Evolutionary conservation across 805 yeast genomes (phyloP).

Genomic region (Kluyveromyces nonfermentans): DNA sequence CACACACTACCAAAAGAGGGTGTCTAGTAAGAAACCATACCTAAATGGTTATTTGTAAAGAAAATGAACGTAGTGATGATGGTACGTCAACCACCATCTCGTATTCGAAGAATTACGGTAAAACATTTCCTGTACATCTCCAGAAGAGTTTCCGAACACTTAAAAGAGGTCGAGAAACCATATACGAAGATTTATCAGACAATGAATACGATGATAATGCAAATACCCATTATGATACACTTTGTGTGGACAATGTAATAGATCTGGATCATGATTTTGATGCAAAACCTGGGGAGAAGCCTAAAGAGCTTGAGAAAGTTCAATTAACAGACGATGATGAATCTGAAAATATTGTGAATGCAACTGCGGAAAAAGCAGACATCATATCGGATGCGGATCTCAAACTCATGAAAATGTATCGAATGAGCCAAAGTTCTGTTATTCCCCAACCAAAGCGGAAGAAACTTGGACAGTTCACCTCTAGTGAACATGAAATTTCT

Average conservation of each 20-base stretch:
- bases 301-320: not conserved
- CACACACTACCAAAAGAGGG: not conserved
- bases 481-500: constrained; percentile 10
- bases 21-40: not conserved
- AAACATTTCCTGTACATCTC: not conserved
- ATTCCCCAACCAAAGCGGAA: not conserved
- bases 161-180: not conserved
- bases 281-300: not conserved
- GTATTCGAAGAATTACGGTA: not conserved
- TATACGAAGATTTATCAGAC: not conserved
- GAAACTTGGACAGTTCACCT: constrained; percentile 4
- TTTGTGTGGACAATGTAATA: not conserved
- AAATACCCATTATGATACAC: not conserved
- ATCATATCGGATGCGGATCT: not conserved
- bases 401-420: not conserved
- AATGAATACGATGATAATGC: not conserved
- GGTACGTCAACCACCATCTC: not conserved
- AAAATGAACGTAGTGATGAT: not conserved
- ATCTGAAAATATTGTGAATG: not conserved
- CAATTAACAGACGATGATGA: not conserved
- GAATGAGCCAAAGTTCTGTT: not conserved
- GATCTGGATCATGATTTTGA: not conserved
- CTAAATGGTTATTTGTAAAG: not conserved
- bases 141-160: not conserved
- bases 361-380: not conserved